Evolutionary conservation across 371 early-diverging fungal species (phyloP), one percentile per base, ranked within the genome.

Genomic region (Mortierella sp.): DNA sequence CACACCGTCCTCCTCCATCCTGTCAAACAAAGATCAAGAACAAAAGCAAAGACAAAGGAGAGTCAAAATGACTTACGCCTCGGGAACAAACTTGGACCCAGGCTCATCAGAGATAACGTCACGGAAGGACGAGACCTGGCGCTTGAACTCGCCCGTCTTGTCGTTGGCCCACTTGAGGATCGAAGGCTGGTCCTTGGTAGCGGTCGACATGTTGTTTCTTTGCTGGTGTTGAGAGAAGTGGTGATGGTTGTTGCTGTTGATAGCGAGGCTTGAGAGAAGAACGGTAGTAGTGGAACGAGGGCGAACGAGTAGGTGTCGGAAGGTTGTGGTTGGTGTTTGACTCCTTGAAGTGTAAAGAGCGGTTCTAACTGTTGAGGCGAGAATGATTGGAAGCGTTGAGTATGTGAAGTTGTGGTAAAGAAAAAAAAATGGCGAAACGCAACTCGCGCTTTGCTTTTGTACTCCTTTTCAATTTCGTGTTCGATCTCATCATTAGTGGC

Each of bases 61-160:
- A 41, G 41, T 4, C 84, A 75, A 74, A 87, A 82, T 3, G 35
- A 84, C 89, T 85, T 91, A 94, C 90, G 91, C 89, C 83, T 96
- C 98, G 54, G 98, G 92, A 27, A 91, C 83, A 87, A 97, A 98
- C 76, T 88, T 87, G 29, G 96, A 93, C 49, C 80, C 84, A 0
- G 93, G 90, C 46, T 91, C 90, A 38, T 89, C 87, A n/a, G 83
- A 82, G 70, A 98, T 91, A 54, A 51, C 35, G 79, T 94, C 92
- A 72, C 98, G 96, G 90, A 98, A 98, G 76, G 90, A 91, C 14
- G 97, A 97, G 60, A 92, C 93, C 87, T 96, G 97, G 65, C 97
- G 95, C 74, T 92, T 90, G 89, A 96, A 98, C 83, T 96, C 96
- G 75, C 98, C 98, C 75, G 94, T 94, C 71, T 93, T 91, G 55